Conservation (phyloP, 306 rosid species). For the Morella rubra region DNA sequence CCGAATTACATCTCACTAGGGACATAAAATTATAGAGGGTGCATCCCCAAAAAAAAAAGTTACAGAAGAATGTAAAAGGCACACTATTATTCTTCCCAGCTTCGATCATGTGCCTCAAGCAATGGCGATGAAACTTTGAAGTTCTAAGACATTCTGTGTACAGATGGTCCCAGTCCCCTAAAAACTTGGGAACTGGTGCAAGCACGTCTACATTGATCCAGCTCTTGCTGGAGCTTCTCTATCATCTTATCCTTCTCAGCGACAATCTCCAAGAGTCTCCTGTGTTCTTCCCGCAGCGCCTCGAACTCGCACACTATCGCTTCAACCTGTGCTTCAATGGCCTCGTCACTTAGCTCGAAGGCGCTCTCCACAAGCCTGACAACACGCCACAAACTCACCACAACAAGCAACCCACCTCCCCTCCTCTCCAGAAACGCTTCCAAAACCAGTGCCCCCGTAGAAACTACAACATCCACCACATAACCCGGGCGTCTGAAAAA, state of each 20-base stretch:
- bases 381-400: slow-evolving; percentile 78
- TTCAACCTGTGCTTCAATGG: slow-evolving; percentile 68
- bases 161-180: too few species aligned
- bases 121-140: too few species aligned
- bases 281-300: slow-evolving; percentile 47
- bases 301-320: slow-evolving; percentile 54
- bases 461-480: slow-evolving; percentile 55
- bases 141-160: too few species aligned
- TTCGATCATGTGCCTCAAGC: too few species aligned
- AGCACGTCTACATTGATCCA: slow-evolving; percentile 25
- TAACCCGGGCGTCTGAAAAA: slow-evolving; percentile 51
- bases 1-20: too few species aligned
- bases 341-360: slow-evolving; percentile 73
- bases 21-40: too few species aligned
- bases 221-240: slow-evolving; percentile 43
- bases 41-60: too few species aligned
- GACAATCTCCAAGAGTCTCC: slow-evolving; percentile 35
- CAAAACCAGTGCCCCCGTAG: slow-evolving; percentile 50
- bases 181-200: neutral
- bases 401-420: slow-evolving; percentile 67
- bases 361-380: slow-evolving; percentile 72
- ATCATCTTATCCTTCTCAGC: slow-evolving; percentile 42
- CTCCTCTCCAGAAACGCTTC: slow-evolving; percentile 47
- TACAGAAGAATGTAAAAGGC: too few species aligned
- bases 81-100: too few species aligned